phyloP scores from a whole-genome alignment of 1,139 yeast genomes.

The Taphrina flavorubra region DNA sequence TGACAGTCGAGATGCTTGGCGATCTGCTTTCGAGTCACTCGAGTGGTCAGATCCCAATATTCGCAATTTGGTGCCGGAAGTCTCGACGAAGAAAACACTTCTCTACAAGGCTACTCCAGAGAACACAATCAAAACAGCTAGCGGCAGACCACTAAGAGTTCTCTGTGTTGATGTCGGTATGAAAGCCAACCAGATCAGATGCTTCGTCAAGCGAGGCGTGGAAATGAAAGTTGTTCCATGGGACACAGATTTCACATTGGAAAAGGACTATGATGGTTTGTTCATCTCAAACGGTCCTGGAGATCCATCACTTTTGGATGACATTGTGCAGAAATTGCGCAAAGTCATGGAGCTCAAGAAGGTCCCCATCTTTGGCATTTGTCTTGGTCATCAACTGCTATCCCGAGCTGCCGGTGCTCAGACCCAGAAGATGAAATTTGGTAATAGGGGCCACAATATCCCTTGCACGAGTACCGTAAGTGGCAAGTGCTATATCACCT shows the following conservation, averaged over 20 bases:
- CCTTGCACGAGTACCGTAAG: slow-evolving; percentile 93
- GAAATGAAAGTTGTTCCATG: slow-evolving; percentile 96
- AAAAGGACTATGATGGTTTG: slow-evolving; percentile 84
- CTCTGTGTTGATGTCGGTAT: slow-evolving; percentile 96
- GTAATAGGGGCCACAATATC: slow-evolving; percentile 99
- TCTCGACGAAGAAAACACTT: slow-evolving; percentile 76
- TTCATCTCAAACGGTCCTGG: slow-evolving; percentile 99
- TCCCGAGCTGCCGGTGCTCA: slow-evolving; percentile 96
- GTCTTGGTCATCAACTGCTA: slow-evolving; percentile 97
- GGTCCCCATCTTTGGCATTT: slow-evolving; percentile 61
- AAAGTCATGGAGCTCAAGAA: slow-evolving; percentile 65
- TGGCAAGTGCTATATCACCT: slow-evolving; percentile 97
- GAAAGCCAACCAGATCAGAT: slow-evolving; percentile 96
- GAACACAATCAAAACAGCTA: slow-evolving; percentile 62
- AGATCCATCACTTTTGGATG: slow-evolving; percentile 87
- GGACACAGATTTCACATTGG: slow-evolving; percentile 77
- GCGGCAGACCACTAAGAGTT: slow-evolving; percentile 80
- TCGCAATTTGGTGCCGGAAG: slow-evolving; percentile 88
- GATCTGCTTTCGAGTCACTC: slow-evolving; percentile 68
- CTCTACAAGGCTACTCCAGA: slow-evolving; percentile 69
- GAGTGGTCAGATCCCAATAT: slow-evolving; percentile 94
- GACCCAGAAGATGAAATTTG: slow-evolving; percentile 89
- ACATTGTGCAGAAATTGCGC: slow-evolving; percentile 65
- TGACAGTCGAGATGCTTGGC: slow-evolving; percentile 58
- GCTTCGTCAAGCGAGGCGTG: slow-evolving; percentile 94